Percentiles rank a stretch among this genome's conserved stretches.
Evolutionary conservation across 148 eudicot species (phyloP).

Genomic region (Suaeda aralocaspica): DNA sequence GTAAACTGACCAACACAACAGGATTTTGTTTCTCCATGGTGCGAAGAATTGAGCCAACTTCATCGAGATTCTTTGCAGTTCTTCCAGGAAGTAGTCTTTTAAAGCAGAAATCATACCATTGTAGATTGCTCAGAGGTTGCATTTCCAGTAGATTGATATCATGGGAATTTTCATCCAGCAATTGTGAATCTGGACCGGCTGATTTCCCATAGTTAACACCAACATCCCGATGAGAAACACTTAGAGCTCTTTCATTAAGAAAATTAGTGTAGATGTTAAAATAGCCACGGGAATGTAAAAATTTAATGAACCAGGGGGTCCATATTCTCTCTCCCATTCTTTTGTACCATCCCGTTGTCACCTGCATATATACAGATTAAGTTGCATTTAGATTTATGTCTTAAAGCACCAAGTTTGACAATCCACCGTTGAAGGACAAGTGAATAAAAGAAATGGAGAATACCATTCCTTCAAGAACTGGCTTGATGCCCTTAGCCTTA

Average conservation of each 20-base stretch:
- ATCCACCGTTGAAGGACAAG: not conserved
- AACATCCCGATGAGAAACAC: conserved; percentile 82
- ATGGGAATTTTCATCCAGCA: conserved; percentile 45
- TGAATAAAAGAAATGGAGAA: not conserved
- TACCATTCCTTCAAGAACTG: conserved; percentile 94
- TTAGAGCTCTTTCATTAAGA: conserved; percentile 67
- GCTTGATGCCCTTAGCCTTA: conserved; percentile 78
- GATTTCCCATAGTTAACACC: conserved; percentile 92
- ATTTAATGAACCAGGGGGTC: conserved; percentile 99
- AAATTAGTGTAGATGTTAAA: conserved; percentile 83
- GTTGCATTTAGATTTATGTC: not conserved
- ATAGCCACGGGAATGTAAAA: conserved; percentile 75
- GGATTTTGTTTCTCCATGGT: conserved; percentile 53
- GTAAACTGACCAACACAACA: conserved; percentile 49
- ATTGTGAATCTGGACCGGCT: conserved; percentile 83
- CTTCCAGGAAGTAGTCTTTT: conserved; percentile 63
- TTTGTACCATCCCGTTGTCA: conserved; percentile 95
- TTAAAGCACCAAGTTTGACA: not conserved
- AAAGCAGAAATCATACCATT: conserved; percentile 95
- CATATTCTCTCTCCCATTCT: conserved; percentile 91
- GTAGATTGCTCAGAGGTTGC: conserved; percentile 52
- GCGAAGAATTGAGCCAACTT: conserved; percentile 43
- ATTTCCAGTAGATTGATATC: conserved; percentile 45
- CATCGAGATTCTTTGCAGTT: conserved; percentile 44
- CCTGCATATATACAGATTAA: conserved; percentile 38